Evolutionary conservation across 768 basidiomycete species (phyloP).

Genomic region (Lentinula boryana): DNA sequence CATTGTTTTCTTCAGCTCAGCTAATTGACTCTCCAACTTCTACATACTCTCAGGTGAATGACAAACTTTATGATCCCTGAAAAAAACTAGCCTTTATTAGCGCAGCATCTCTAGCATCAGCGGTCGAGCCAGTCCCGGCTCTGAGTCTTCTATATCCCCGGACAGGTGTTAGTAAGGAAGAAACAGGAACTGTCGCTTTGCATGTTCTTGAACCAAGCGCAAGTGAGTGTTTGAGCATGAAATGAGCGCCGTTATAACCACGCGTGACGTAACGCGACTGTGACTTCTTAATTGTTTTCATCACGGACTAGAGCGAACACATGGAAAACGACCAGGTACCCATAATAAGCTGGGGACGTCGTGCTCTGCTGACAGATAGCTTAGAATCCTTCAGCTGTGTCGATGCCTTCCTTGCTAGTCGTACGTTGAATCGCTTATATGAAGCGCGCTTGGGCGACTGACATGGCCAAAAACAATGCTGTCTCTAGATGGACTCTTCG

Average conservation of each 20-base stretch:
- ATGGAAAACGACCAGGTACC: neutral
- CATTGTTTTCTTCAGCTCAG: conserved; percentile 1
- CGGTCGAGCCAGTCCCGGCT: neutral
- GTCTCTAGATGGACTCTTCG: neutral
- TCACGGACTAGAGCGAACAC: neutral
- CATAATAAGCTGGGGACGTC: neutral
- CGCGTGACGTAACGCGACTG: neutral
- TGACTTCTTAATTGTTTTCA: neutral
- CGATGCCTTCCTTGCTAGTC: neutral
- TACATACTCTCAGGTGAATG: neutral
- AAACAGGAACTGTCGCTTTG: neutral
- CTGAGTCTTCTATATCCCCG: conserved; percentile 5
- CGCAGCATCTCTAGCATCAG: conserved; percentile 4
- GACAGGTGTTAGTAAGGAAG: neutral
- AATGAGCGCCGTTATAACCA: neutral
- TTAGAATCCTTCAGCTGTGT: neutral
- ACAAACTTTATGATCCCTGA: no score
- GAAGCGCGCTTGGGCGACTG: neutral
- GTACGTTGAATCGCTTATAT: neutral
- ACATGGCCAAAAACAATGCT: neutral
- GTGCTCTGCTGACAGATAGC: neutral
- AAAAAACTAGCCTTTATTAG: neutral
- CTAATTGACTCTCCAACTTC: conserved; percentile 2
- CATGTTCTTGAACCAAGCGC: neutral
- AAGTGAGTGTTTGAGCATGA: neutral